Percentiles rank a stretch among this genome's conserved stretches.
Evolutionary conservation across 106 monocot species (phyloP).

Genomic region (Narthecium ossifragum): DNA sequence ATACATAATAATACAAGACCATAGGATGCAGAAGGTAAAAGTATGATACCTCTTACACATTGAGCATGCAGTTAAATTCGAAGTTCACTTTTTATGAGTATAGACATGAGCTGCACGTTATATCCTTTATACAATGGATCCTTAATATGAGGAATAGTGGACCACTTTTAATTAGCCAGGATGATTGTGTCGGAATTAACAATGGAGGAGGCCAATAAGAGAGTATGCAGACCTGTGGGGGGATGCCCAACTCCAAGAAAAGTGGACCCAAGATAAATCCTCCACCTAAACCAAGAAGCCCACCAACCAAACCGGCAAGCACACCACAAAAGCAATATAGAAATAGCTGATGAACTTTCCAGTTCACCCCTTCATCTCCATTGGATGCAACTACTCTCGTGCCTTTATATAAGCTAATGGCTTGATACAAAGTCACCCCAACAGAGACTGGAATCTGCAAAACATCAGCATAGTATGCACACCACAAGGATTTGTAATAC

Average conservation of each 20-base stretch:
- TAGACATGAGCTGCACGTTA: no score
- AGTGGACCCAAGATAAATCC: constrained; percentile 68
- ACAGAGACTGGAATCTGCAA: constrained; percentile 73
- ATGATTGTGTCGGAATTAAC: no score
- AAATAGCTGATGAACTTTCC: constrained; percentile 40
- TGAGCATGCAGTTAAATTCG: no score
- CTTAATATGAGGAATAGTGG: no score
- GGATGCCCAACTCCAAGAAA: constrained; percentile 63
- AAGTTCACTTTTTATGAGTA: no score
- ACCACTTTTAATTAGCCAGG: no score
- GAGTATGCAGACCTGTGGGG: constrained; percentile 43
- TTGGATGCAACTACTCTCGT: constrained; percentile 60
- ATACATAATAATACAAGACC: no score
- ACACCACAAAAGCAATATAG: constrained; percentile 41
- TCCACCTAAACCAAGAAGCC: constrained; percentile 67
- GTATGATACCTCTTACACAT: no score
- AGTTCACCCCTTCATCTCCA: constrained; percentile 39
- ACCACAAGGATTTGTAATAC: background rate
- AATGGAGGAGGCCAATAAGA: no score
- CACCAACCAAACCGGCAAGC: constrained; percentile 56
- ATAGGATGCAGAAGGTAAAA: no score
- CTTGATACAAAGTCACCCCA: constrained; percentile 65
- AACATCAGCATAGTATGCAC: background rate
- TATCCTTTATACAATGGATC: no score
- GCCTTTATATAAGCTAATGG: constrained; percentile 54